Conservation (phyloP, 306 rosid genomes). For the Rosa multiflora region DNA sequence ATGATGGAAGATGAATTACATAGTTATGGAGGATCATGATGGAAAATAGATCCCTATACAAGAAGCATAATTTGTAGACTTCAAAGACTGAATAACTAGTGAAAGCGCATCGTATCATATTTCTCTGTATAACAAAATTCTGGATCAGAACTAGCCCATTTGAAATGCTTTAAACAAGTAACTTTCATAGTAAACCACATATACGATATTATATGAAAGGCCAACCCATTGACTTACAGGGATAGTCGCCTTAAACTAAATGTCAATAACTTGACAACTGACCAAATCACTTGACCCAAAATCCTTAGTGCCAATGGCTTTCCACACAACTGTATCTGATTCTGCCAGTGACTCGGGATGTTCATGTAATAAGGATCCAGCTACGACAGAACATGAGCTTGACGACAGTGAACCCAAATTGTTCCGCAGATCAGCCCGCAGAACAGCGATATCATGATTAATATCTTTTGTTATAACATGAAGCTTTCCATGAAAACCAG, state of each 20-base stretch:
- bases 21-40: not conserved
- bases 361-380: constrained; percentile 34
- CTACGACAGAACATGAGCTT: constrained; percentile 30
- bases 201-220: not conserved
- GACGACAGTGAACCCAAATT: constrained; percentile 37
- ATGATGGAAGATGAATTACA: not conserved
- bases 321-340: constrained; percentile 64
- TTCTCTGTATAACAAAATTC: not conserved
- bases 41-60: not conserved
- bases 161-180: not conserved
- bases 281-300: constrained; percentile 75
- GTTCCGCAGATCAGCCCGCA: constrained; percentile 56
- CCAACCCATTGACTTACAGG: constrained; percentile 7
- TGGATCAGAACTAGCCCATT: not conserved
- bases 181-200: not conserved
- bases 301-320: constrained; percentile 54
- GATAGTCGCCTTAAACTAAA: constrained; percentile 41
- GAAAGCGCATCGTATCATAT: not conserved
- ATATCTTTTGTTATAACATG: constrained; percentile 88
- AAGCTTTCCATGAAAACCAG: constrained; percentile 87
- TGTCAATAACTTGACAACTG: constrained; percentile 84
- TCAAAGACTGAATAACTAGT: not conserved
- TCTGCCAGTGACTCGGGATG: constrained; percentile 38
- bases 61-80: not conserved
- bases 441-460: constrained; percentile 54